phyloP scores from a whole-genome alignment of 2,329 filamentous ascomycete species.

The Thermothelomyces thermophilus region DNA sequence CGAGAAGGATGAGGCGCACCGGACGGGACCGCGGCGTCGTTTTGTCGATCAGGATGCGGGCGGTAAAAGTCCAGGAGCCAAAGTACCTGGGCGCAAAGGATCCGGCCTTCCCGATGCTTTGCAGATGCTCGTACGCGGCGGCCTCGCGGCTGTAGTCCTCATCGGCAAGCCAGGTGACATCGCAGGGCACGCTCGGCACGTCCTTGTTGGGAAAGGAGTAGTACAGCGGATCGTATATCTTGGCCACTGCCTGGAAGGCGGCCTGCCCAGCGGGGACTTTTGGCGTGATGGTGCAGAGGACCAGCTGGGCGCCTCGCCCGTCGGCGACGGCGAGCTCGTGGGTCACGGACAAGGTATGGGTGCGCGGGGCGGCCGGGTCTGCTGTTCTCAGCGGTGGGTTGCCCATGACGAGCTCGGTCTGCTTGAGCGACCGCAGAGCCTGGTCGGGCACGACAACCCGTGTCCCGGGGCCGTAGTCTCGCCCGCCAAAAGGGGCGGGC shows the following conservation, averaged over 20 bases:
- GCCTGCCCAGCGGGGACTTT: background rate
- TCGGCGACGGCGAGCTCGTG: background rate
- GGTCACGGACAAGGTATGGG: background rate
- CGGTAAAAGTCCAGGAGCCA: background rate
- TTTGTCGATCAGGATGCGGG: background rate
- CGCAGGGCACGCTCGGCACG: background rate
- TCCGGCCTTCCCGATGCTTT: background rate
- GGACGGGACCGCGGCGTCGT: background rate
- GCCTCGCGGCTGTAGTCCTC: background rate
- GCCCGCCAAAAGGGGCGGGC: background rate
- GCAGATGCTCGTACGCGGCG: background rate
- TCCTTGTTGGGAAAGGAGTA: background rate
- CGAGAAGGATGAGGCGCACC: background rate
- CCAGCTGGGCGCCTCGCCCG: background rate
- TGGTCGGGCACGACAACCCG: background rate
- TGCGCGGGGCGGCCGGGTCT: background rate
- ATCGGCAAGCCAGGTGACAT: background rate
- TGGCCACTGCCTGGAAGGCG: background rate
- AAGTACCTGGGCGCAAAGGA: background rate
- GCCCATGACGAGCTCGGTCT: background rate
- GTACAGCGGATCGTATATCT: conserved; percentile 1
- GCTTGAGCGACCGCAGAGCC: background rate
- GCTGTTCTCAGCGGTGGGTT: background rate
- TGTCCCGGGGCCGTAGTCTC: background rate
- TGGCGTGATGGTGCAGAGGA: background rate